phyloP scores from a whole-genome alignment of 1,284 basidiomycete genomes.

The Tylopilus orsonianus region DNA sequence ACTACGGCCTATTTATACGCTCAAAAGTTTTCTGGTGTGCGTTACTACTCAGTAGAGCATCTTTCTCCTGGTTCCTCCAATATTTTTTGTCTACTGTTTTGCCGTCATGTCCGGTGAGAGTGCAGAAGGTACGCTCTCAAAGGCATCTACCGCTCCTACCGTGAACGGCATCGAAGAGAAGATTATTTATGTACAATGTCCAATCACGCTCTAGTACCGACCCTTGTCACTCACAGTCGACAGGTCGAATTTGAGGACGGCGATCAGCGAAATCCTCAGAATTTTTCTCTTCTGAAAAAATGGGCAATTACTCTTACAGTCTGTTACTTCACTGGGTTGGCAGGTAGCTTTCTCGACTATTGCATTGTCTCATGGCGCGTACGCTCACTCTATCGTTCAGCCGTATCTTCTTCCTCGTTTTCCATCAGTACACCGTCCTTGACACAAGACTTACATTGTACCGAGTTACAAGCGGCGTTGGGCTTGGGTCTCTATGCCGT shows the following conservation, averaged over 20 bases:
- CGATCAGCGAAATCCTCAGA: slow-evolving; percentile 27
- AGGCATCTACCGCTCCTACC: slow-evolving; percentile 1
- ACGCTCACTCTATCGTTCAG: slow-evolving; percentile 14
- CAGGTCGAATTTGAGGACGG: slow-evolving; percentile 30
- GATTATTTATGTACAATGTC: slow-evolving; percentile 8
- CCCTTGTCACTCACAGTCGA: slow-evolving; percentile 4
- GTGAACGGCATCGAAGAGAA: slow-evolving; percentile 4
- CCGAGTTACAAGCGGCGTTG: slow-evolving; percentile 34
- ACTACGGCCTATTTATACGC: slow-evolving; percentile 19
- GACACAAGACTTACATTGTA: slow-evolving; percentile 41
- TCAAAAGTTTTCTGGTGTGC: neutral
- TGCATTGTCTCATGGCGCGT: neutral
- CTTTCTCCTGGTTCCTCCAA: neutral
- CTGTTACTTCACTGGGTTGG: slow-evolving; percentile 21
- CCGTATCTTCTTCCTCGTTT: slow-evolving; percentile 39
- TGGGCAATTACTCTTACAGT: slow-evolving; percentile 27
- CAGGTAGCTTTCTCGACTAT: slow-evolving; percentile 6
- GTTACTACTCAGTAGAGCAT: neutral
- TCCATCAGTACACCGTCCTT: slow-evolving; percentile 35
- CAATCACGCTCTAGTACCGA: neutral
- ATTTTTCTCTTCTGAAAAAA: slow-evolving; percentile 24
- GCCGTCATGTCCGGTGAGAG: slow-evolving; percentile 13
- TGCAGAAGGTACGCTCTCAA: slow-evolving; percentile 1
- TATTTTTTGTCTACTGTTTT: neutral
- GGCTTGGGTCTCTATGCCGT: slow-evolving; percentile 43